Percentiles rank a stretch among this genome's conserved stretches.
These are phyloP conservation scores for Calonectria pteridis DNA, from an alignment of 2,329 filamentous ascomycete species.

Conservation along the genomic window DNA sequence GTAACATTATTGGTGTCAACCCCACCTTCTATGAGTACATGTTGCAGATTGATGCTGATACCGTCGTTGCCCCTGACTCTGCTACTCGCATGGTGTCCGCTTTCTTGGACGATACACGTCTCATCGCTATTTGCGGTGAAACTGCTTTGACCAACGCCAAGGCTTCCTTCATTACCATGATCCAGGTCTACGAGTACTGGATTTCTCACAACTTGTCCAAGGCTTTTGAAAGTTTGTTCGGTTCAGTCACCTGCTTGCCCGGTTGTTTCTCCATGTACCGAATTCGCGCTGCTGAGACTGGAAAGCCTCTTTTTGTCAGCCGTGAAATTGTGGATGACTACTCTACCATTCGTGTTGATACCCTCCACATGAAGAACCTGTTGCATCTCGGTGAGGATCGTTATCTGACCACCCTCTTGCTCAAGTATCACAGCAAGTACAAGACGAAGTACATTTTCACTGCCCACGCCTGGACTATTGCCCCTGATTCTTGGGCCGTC, in stretches of 20 bases:
- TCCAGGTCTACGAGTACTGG: slow-evolving; percentile 99
- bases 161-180: slow-evolving; percentile 95
- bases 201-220: slow-evolving; percentile 98
- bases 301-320: slow-evolving; percentile 96
- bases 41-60: slow-evolving; percentile 97
- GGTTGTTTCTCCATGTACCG: slow-evolving; percentile 99
- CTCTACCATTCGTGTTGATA: slow-evolving; percentile 94
- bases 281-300: slow-evolving; percentile 91
- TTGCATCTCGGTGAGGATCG: slow-evolving; percentile 97
- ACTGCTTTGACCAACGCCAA: slow-evolving; percentile 94
- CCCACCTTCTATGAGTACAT: slow-evolving; percentile 98
- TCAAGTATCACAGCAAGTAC: slow-evolving; percentile 93
- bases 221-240: slow-evolving; percentile 97
- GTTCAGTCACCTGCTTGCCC: slow-evolving; percentile 95
- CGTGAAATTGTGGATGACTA: slow-evolving; percentile 91
- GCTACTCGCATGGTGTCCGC: slow-evolving; percentile 92
- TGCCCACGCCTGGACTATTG: slow-evolving; percentile 96
- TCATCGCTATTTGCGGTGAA: slow-evolving; percentile 96
- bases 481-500: slow-evolving; percentile 92
- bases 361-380: slow-evolving; percentile 98
- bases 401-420: slow-evolving; percentile 92
- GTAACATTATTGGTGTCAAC: slow-evolving; percentile 98
- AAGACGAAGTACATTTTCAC: slow-evolving; percentile 98
- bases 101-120: slow-evolving; percentile 89
- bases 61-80: slow-evolving; percentile 89